Conservation (phyloP, 208 protist species). For the Acanthamoeba culbertsoni region DNA sequence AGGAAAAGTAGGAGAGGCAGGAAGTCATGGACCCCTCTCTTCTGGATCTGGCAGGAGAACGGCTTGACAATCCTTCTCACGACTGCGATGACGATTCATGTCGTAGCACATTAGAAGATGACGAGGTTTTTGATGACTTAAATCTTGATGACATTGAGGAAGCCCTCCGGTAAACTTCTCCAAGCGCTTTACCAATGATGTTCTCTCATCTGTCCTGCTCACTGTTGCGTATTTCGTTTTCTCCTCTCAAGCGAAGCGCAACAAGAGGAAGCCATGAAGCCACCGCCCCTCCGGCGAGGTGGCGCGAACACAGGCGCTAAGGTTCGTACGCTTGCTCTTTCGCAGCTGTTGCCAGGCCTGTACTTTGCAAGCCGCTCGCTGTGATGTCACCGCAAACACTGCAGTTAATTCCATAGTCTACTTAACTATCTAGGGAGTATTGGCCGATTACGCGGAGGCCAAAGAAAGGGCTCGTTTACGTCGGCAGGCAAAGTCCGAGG, state of each 20-base stretch:
- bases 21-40: not conserved
- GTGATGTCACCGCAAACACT: not conserved
- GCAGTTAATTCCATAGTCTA: too few species aligned
- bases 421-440: not conserved
- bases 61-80: not conserved
- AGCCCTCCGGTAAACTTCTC: not conserved
- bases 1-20: not conserved
- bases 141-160: not conserved
- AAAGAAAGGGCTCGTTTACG: not conserved
- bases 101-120: not conserved
- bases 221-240: not conserved
- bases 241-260: not conserved
- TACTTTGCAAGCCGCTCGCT: not conserved
- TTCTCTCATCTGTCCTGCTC: not conserved
- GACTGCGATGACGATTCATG: not conserved
- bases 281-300: not conserved
- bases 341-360: not conserved
- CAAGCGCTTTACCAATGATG: not conserved
- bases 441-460: slow-evolving; percentile 52
- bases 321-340: not conserved
- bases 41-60: not conserved
- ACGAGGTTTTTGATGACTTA: not conserved
- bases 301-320: slow-evolving; percentile 19
- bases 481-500: not conserved
- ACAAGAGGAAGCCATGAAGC: not conserved